Evolutionary conservation across 176 grass and related monocot species (phyloP).

Genomic region (Oryza longistaminata): DNA sequence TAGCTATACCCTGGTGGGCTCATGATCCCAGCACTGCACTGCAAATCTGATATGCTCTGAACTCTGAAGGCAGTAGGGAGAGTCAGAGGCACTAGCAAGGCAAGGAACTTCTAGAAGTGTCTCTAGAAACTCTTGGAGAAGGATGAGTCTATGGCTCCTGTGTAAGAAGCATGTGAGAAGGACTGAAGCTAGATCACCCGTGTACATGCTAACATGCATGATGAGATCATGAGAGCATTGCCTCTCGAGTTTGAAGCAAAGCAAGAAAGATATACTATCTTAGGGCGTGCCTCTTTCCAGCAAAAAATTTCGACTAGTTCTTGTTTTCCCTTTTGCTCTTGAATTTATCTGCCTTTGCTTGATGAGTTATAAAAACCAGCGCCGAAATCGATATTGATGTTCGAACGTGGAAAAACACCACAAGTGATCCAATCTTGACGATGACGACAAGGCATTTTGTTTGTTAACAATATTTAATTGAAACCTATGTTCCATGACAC

Average conservation of each 20-base stretch:
- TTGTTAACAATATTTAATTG: too few species aligned
- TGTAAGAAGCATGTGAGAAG: conserved; percentile 24
- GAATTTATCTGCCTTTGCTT: not conserved
- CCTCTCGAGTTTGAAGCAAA: conserved; percentile 7
- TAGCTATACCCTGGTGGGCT: not conserved
- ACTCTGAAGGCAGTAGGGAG: not conserved
- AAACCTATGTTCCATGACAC: too few species aligned
- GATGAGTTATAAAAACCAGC: not conserved
- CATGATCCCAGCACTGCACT: not conserved
- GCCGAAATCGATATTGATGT: too few species aligned
- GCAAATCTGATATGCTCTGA: not conserved
- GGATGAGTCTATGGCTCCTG: not conserved
- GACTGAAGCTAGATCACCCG: not conserved
- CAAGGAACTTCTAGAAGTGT: not conserved
- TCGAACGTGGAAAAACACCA: too few species aligned
- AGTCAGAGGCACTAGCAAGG: conserved; percentile 15
- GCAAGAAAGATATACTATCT: conserved; percentile 14
- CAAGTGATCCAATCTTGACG: too few species aligned
- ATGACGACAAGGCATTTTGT: too few species aligned
- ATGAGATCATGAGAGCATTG: too few species aligned
- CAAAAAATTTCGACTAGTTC: not conserved
- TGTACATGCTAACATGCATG: conserved; percentile 8
- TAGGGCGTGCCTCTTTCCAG: not conserved
- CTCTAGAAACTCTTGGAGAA: not conserved
- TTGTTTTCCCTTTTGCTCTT: not conserved